Evolutionary conservation across 73 alveolate genomes (phyloP), one percentile per base, ranked within the genome.

Genomic region (Tetrahymena thermophila): DNA sequence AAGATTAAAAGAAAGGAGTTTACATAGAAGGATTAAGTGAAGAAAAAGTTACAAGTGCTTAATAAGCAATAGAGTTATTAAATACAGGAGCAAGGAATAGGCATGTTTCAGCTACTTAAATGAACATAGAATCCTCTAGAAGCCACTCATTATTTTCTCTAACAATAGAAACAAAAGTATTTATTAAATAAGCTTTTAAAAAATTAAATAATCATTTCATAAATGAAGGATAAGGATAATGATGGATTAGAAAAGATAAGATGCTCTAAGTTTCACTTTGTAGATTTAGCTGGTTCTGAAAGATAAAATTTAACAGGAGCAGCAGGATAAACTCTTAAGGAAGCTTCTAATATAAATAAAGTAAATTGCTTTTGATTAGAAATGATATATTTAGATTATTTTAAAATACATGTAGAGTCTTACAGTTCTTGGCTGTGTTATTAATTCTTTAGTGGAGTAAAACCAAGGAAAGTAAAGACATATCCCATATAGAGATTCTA

Each of bases 281-380:
- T 98, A 16, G 99, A 98, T 96, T 95, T 98, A 34, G 99, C 99
- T 21, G 99, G 99, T 35, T 96, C 98, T 83, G 99, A 98, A 96
- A 94, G 99, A 56, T 96, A 98, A 93, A 96, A 96, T 56, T 94
- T 94, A 94, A 97, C 99, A 11, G 97, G 97, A 37, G 98, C 99
- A 17, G 96, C 96, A 3, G 99, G 99, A 17, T 98, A 98, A 44
- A 96, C 99, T 93, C 95, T 98, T 21, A 98, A 98, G 96, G 99
- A 98, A 95, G 99, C 99, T 3, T 97, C 98, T 85, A 98, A 97
- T 96, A 98, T 98, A 42, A 98, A 98, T 95, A 95, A 98, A 44
- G 93, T 71, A 71, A 71, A 25, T 71, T 40, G 16, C 9, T 10
- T 1, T 71, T 8, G 17, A 96, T 34, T 93, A 95, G 1, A 7